These are phyloP conservation scores for Hyparrhenia diplandra DNA, from an alignment of 176 grass and related monocot species.

Conservation along the genomic window DNA sequence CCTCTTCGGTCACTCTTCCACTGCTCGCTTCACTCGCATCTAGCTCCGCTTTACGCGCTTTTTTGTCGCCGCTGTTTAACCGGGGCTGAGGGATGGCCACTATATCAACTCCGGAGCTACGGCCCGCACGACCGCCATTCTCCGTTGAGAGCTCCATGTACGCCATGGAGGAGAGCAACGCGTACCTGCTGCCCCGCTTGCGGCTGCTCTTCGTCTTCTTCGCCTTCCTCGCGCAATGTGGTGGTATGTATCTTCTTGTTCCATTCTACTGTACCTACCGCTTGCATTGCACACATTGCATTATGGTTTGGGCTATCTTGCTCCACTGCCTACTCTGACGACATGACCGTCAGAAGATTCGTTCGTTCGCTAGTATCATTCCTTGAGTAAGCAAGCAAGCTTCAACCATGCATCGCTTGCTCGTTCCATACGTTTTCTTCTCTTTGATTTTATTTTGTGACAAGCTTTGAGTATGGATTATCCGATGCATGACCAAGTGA, in stretches of 20 bases:
- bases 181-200: background rate
- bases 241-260: conserved; percentile 10
- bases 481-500: background rate
- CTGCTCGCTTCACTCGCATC: background rate
- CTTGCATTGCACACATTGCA: too few relatives aligned
- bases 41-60: too few relatives aligned
- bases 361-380: background rate
- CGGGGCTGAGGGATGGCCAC: background rate
- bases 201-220: conserved; percentile 28
- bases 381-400: background rate
- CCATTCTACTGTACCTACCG: background rate
- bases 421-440: background rate
- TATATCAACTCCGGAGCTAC: conserved; percentile 32
- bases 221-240: conserved; percentile 39
- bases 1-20: background rate
- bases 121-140: conserved; percentile 9
- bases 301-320: background rate
- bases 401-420: background rate
- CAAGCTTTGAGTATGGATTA: background rate
- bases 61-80: background rate
- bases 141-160: background rate
- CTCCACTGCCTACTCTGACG: too few relatives aligned
- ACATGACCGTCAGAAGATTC: background rate
- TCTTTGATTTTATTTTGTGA: background rate
- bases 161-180: conserved; percentile 22